These are phyloP conservation scores for Angophora floribunda DNA, from an alignment of 345 rosid species.

Conservation along the genomic window DNA sequence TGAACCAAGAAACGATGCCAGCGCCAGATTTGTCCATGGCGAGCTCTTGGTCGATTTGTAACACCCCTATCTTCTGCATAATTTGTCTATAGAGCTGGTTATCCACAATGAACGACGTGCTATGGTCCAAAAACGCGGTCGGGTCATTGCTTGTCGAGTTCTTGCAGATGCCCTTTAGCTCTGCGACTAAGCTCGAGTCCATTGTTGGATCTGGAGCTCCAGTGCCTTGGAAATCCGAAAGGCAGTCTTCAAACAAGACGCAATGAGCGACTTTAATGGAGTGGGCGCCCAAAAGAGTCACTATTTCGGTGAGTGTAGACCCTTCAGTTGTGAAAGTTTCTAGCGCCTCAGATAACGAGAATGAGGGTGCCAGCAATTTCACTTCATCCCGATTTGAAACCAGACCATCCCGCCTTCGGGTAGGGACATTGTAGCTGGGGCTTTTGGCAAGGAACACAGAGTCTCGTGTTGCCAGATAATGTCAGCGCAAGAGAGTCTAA, in stretches of 20 bases:
- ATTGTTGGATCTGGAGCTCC: constrained; percentile 38
- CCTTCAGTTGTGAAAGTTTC: constrained; percentile 31
- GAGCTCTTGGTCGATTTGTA: constrained; percentile 56
- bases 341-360: constrained; percentile 22
- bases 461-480: constrained; percentile 56
- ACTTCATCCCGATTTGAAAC: constrained; percentile 24
- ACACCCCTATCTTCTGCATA: constrained; percentile 29
- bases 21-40: constrained; percentile 31
- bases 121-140: constrained; percentile 50
- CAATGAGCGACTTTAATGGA: constrained; percentile 70
- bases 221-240: constrained; percentile 29
- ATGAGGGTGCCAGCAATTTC: constrained; percentile 55
- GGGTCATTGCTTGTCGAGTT: constrained; percentile 17
- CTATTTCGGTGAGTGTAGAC: constrained; percentile 43
- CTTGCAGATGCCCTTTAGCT: constrained; percentile 29
- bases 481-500: constrained; percentile 64
- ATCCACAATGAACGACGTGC: constrained; percentile 35
- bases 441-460: constrained; percentile 48
- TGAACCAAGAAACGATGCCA: constrained; percentile 31
- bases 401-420: constrained; percentile 59
- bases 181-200: constrained; percentile 31
- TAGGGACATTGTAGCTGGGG: constrained; percentile 34
- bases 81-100: constrained; percentile 37
- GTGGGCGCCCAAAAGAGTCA: constrained; percentile 68
- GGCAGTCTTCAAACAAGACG: constrained; percentile 41